Conservation (phyloP, 176 grass and related monocot genomes). For the Typha latifolia region DNA sequence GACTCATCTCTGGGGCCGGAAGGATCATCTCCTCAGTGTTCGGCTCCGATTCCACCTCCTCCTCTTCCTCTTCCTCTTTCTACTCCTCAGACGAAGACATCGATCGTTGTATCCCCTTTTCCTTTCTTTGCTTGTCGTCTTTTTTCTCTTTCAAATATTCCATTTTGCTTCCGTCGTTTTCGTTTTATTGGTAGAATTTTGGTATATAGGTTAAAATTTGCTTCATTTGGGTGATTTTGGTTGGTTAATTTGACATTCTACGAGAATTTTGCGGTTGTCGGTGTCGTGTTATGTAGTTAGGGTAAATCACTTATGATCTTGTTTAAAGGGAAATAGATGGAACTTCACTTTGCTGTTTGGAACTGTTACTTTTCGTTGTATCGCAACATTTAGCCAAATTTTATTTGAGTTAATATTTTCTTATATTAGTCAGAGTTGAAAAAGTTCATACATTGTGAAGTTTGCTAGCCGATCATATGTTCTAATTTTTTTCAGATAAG, state of each 20-base stretch:
- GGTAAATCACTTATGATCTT: too few species aligned
- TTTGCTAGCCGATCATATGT: not conserved
- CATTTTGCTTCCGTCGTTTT: not conserved
- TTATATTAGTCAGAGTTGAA: too few species aligned
- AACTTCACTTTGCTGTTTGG: too few species aligned
- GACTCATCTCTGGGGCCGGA: conserved; percentile 54
- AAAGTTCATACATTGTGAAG: not conserved
- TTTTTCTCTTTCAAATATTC: not conserved
- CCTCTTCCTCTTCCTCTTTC: conserved; percentile 16
- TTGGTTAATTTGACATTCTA: not conserved
- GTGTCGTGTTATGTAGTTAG: too few species aligned
- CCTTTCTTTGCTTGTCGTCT: conserved; percentile 24
- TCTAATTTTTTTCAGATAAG: not conserved
- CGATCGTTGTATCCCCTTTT: conserved; percentile 15
- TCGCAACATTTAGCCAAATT: not conserved
- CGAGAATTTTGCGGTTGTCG: not conserved
- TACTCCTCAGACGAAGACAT: conserved; percentile 17
- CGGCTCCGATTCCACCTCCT: conserved; percentile 31
- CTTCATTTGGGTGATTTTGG: not conserved
- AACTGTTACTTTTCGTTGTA: too few species aligned
- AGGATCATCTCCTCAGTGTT: conserved; percentile 54
- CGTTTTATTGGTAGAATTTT: not conserved
- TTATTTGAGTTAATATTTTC: not conserved
- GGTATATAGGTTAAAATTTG: not conserved
- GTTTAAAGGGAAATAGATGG: too few species aligned